Conservation (phyloP, 2,329 filamentous ascomycete genomes). For the Fusarium nurragi region DNA sequence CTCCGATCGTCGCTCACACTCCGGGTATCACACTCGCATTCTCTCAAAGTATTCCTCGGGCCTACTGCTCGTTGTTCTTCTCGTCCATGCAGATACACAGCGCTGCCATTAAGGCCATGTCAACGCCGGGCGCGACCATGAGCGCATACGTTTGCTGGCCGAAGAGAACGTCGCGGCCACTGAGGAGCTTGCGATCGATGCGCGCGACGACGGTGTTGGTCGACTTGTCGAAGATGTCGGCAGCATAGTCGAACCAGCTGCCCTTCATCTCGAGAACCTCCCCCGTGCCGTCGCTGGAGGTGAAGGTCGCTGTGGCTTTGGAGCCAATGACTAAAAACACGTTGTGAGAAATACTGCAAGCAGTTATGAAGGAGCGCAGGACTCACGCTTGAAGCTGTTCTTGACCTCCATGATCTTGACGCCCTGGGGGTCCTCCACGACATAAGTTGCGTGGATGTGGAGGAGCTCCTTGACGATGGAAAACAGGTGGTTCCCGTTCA, state of each 20-base stretch:
- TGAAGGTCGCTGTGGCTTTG: slow-evolving; percentile 67
- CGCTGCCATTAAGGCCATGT: slow-evolving; percentile 71
- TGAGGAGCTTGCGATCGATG: slow-evolving; percentile 68
- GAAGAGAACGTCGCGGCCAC: slow-evolving; percentile 64
- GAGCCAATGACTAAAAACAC: slow-evolving; percentile 57
- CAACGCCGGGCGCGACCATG: slow-evolving; percentile 70
- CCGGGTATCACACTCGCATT: slow-evolving; percentile 4
- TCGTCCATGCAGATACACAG: slow-evolving; percentile 76
- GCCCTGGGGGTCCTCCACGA: slow-evolving; percentile 56
- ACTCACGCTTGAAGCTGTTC: slow-evolving; percentile 63
- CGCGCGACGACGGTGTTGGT: slow-evolving; percentile 63
- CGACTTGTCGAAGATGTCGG: slow-evolving; percentile 65
- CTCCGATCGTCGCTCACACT: not conserved
- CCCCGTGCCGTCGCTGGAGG: slow-evolving; percentile 54
- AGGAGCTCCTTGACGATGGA: slow-evolving; percentile 64
- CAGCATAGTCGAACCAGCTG: slow-evolving; percentile 66
- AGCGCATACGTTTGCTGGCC: slow-evolving; percentile 73
- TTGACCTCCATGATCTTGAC: slow-evolving; percentile 64
- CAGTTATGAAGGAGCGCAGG: too few relatives aligned
- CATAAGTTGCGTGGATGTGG: slow-evolving; percentile 62
- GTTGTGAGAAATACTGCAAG: slow-evolving; percentile 1
- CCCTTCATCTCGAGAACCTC: slow-evolving; percentile 67
- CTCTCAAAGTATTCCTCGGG: not conserved
- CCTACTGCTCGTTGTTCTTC: slow-evolving; percentile 57
- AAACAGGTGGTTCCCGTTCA: slow-evolving; percentile 64